Conservation (phyloP, 306 rosid species). For the Cucurbita ficifolia region DNA sequence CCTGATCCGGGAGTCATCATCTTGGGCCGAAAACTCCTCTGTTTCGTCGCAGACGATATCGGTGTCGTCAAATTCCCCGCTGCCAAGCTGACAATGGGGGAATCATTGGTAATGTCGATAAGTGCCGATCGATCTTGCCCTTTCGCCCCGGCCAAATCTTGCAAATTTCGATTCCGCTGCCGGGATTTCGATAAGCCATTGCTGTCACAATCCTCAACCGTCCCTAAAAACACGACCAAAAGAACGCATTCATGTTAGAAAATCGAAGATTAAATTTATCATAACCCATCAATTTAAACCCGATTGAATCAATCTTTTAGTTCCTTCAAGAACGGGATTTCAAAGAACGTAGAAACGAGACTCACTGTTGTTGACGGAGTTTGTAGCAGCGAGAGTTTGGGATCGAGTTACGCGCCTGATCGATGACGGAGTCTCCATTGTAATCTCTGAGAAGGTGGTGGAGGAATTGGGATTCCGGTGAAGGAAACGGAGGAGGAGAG, state of each 20-base stretch:
- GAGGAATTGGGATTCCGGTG: background rate
- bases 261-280: background rate
- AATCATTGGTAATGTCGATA: slow-evolving; percentile 72
- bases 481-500: background rate
- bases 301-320: background rate
- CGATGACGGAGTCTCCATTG: slow-evolving; percentile 91
- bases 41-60: slow-evolving; percentile 25
- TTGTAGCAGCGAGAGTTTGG: slow-evolving; percentile 17
- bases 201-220: slow-evolving; percentile 40
- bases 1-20: slow-evolving; percentile 77
- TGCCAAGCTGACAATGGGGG: slow-evolving; percentile 84
- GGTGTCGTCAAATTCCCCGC: slow-evolving; percentile 42
- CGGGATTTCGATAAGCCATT: slow-evolving; percentile 30
- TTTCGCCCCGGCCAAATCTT: background rate
- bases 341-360: background rate
- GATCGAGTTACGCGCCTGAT: slow-evolving; percentile 70
- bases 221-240: slow-evolving; percentile 20
- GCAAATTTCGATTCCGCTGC: slow-evolving; percentile 26
- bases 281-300: background rate
- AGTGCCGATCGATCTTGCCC: slow-evolving; percentile 54
- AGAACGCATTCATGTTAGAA: background rate
- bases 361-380: slow-evolving; percentile 20
- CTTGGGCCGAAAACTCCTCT: slow-evolving; percentile 28
- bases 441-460: background rate
- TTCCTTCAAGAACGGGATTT: no score